Evolutionary conservation across 345 rosid genomes (phyloP).

Genomic region (Citrus trifoliata): DNA sequence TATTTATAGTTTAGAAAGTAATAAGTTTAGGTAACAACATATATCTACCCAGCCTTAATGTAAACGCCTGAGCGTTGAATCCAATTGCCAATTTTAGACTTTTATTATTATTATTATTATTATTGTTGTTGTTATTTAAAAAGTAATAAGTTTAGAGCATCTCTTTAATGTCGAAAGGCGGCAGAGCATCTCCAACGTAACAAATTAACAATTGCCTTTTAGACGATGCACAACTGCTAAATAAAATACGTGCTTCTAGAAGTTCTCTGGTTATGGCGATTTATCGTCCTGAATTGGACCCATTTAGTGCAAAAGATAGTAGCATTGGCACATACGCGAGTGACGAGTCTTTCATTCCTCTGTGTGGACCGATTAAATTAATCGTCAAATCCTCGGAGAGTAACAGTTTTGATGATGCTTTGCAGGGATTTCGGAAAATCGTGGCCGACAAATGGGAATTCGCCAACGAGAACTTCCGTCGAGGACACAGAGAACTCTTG

Average conservation of each 20-base stretch:
- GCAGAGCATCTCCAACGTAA: no score
- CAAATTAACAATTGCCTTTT: no score
- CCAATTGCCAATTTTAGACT: not conserved
- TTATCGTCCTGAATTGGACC: no score
- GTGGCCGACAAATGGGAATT: conserved; percentile 92
- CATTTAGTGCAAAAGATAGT: no score
- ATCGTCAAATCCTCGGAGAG: no score
- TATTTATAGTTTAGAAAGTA: not conserved
- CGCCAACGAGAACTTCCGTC: conserved; percentile 63
- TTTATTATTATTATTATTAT: no score
- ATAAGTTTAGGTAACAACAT: not conserved
- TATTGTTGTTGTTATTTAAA: no score
- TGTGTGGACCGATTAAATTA: not conserved
- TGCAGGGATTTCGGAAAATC: conserved; percentile 68
- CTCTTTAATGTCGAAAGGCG: no score
- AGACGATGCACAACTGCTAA: not conserved
- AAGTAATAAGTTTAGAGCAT: not conserved
- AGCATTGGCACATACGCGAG: not conserved
- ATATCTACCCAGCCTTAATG: not conserved
- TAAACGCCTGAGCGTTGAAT: not conserved
- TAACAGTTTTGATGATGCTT: no score
- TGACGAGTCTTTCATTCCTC: not conserved
- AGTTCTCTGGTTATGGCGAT: not conserved
- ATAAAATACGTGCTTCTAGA: not conserved
- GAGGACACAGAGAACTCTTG: conserved; percentile 51